Percentiles rank a stretch among this genome's conserved stretches.
phyloP scores from a whole-genome alignment of 2,329 filamentous ascomycete genomes.

The Diaporthe citrichinensis region DNA sequence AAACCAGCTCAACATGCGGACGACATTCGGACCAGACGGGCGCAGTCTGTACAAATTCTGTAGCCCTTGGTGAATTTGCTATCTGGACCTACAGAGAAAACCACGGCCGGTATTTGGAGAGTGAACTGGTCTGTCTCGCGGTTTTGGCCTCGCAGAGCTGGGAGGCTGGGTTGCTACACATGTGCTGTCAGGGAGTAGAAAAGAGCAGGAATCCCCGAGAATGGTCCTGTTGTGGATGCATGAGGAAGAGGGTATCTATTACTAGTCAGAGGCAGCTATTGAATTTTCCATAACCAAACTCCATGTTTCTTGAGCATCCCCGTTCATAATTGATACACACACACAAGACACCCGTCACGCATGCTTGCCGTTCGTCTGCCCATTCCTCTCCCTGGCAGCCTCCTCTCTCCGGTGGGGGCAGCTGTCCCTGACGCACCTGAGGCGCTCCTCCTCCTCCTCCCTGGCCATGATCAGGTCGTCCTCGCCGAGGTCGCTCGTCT shows the following conservation, averaged over 20 bases:
- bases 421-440: conserved; percentile 51
- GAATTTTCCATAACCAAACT: background rate
- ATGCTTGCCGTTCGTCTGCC: conserved; percentile 41
- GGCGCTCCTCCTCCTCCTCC: conserved; percentile 76
- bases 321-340: too few relatives aligned
- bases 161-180: background rate
- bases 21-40: too few relatives aligned
- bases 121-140: background rate
- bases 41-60: background rate
- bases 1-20: background rate
- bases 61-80: background rate
- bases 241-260: background rate
- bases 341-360: background rate
- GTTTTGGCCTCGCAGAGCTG: background rate
- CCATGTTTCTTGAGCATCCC: background rate
- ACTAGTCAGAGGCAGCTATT: background rate
- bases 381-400: conserved; percentile 34
- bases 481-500: conserved; percentile 87
- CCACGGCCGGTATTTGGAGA: background rate
- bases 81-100: background rate
- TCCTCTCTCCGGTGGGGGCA: conserved; percentile 54
- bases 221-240: too few relatives aligned
- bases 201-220: too few relatives aligned
- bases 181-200: background rate
- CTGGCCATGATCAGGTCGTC: conserved; percentile 84